Conservation (phyloP, 352 stramenopile genomes). For the Phytopythium cucurbitacearum region DNA sequence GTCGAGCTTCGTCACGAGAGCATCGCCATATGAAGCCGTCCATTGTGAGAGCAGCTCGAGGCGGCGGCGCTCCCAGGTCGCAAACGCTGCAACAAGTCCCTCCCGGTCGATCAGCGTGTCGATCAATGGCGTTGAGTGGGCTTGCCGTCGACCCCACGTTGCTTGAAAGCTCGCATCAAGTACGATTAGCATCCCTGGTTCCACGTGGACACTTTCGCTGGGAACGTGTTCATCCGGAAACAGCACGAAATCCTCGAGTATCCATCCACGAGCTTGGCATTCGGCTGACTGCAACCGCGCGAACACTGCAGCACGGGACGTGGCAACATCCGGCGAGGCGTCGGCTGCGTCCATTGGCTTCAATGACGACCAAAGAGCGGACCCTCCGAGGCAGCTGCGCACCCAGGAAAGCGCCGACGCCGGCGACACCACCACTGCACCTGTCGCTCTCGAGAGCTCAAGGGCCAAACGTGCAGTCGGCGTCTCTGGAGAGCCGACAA, state of each 20-base stretch:
- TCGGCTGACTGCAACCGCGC: slow-evolving; percentile 49
- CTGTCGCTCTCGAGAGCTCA: slow-evolving; percentile 19
- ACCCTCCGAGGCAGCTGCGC: slow-evolving; percentile 42
- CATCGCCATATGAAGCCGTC: slow-evolving; percentile 36
- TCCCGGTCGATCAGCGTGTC: not conserved
- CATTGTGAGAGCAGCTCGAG: slow-evolving; percentile 46
- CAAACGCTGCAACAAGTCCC: slow-evolving; percentile 21
- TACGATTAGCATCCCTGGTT: slow-evolving; percentile 47
- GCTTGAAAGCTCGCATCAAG: slow-evolving; percentile 30
- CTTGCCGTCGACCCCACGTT: slow-evolving; percentile 19
- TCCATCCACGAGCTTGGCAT: slow-evolving; percentile 54
- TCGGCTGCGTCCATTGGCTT: slow-evolving; percentile 7
- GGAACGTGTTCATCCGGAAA: slow-evolving; percentile 23
- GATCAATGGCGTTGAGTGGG: not conserved
- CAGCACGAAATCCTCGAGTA: slow-evolving; percentile 52
- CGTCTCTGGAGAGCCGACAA: slow-evolving; percentile 28
- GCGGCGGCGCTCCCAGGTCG: slow-evolving; percentile 35
- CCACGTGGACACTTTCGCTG: slow-evolving; percentile 15
- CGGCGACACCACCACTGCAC: slow-evolving; percentile 47
- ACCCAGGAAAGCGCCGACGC: slow-evolving; percentile 46
- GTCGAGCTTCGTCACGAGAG: slow-evolving; percentile 45
- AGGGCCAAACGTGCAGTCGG: slow-evolving; percentile 33
- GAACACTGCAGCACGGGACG: slow-evolving; percentile 32
- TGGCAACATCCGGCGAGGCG: slow-evolving; percentile 12
- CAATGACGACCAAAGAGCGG: slow-evolving; percentile 18